Evolutionary conservation across 1,139 yeast genomes (phyloP), one percentile per base, ranked within the genome.

Genomic region (Lodderomyces metapsilosis): DNA sequence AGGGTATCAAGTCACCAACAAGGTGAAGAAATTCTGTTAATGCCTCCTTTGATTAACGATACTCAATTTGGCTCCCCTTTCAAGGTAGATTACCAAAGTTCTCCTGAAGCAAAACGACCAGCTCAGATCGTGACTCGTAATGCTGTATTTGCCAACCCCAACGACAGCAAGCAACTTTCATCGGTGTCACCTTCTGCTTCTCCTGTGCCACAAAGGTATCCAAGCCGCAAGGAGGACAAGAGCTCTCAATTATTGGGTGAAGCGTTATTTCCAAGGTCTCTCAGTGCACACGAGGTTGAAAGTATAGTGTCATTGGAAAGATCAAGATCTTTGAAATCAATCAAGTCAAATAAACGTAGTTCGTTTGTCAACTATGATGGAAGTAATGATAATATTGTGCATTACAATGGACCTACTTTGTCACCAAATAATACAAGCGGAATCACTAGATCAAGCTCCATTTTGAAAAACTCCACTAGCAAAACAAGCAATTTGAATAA

Each of bases 241-340:
- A 37, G 20, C 27, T 22, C 37, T 13, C 48, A 36, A 36, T 40
- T 72, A 35, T 51, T 66, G 20, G 91, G 92, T 10, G 91, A 84
- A 44, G 78, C 82, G 0, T 62, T 84, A 33, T 85, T 85, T 57
- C 95, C 94, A 0, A 84, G 82, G 54, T 76, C 80, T 3, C 66
- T 85, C 36, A 82, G 74, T 47, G 69, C 77, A 0, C 80, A 75
- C 42, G 95, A 85, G 57, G 87, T 85, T 12, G 88, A 83, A 51
- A 80, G 86, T 38, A 85, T 85, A 46, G 83, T 83, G 1, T 78
- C 88, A 4, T 56, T 85, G 37, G 95, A 85, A 57, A 71, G 91
- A 48, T 77, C 84, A 13, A 67, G 88, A 48, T 82, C 89, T 2
- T 65, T 78, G 61, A 68, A 64, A 48, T 78, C 84, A 1, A 61